phyloP scores from a whole-genome alignment of 768 basidiomycete genomes.

The Lactarius vividus region DNA sequence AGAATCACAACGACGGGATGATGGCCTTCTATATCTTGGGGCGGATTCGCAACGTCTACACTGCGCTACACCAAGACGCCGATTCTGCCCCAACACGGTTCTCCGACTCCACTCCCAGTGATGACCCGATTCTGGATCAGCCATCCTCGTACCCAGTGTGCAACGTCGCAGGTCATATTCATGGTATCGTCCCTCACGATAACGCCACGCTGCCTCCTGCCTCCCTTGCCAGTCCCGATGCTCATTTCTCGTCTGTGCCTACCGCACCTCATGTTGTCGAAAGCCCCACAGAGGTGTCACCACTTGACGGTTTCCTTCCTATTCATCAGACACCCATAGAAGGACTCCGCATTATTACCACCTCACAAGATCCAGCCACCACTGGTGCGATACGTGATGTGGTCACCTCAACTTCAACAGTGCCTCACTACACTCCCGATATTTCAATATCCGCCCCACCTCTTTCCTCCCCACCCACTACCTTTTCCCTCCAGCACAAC shows the following conservation, averaged over 20 bases:
- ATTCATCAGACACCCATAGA: background rate
- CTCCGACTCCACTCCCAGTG: background rate
- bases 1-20: too few species aligned
- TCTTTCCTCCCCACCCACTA: background rate
- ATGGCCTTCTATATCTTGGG: too few species aligned
- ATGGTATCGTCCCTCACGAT: background rate
- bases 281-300: background rate
- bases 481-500: too few species aligned
- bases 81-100: background rate
- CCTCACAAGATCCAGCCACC: too few species aligned
- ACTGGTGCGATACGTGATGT: too few species aligned
- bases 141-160: background rate
- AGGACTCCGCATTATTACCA: background rate
- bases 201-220: background rate
- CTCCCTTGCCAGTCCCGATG: background rate
- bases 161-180: background rate
- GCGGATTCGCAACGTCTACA: background rate
- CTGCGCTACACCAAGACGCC: background rate
- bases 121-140: rapidly evolving
- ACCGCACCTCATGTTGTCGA: background rate
- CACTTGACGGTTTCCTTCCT: background rate
- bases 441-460: too few species aligned
- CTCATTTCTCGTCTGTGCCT: background rate
- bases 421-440: background rate
- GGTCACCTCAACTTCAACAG: background rate